Percentiles rank a stretch among this genome's conserved stretches.
phyloP scores from a whole-genome alignment of 179 eudicot genomes.

The Nepenthes alata region DNA sequence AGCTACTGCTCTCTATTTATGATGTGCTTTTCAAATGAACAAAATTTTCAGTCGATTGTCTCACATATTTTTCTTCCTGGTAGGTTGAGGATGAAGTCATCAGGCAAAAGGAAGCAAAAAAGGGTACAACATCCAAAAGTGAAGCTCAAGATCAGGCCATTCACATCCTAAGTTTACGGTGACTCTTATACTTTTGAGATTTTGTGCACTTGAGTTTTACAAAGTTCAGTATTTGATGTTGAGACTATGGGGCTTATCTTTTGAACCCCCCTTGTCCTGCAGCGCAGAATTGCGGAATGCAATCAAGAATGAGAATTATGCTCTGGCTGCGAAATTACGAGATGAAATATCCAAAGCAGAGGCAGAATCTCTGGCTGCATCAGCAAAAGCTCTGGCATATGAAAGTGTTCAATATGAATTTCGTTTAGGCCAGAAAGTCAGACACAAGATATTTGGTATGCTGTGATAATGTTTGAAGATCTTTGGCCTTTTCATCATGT shows the following conservation, averaged over 20 bases:
- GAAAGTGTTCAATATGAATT: constrained; percentile 57
- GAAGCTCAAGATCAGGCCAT: constrained; percentile 88
- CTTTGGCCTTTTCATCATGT: not conserved
- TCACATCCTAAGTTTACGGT: constrained; percentile 73
- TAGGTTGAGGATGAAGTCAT: constrained; percentile 77
- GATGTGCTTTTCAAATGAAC: not conserved
- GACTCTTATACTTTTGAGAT: constrained; percentile 7
- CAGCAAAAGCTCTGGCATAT: constrained; percentile 69
- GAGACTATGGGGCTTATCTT: not conserved
- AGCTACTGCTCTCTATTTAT: not conserved
- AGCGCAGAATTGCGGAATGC: constrained; percentile 79
- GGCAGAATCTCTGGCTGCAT: constrained; percentile 69
- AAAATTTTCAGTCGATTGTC: not conserved
- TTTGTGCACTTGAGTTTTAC: not conserved
- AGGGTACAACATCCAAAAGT: constrained; percentile 73
- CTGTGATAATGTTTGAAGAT: not conserved
- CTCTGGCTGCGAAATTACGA: constrained; percentile 63
- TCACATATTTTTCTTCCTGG: constrained; percentile 3
- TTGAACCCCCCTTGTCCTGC: constrained; percentile 11
- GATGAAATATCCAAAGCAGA: constrained; percentile 77
- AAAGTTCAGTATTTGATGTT: not conserved
- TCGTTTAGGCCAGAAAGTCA: constrained; percentile 90
- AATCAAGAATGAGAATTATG: constrained; percentile 63
- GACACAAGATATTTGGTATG: constrained; percentile 71
- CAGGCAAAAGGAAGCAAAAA: constrained; percentile 45